Base-by-base conservation (phyloP, 2,329 filamentous ascomycete species). In the Aspergillus sp. region DNA sequence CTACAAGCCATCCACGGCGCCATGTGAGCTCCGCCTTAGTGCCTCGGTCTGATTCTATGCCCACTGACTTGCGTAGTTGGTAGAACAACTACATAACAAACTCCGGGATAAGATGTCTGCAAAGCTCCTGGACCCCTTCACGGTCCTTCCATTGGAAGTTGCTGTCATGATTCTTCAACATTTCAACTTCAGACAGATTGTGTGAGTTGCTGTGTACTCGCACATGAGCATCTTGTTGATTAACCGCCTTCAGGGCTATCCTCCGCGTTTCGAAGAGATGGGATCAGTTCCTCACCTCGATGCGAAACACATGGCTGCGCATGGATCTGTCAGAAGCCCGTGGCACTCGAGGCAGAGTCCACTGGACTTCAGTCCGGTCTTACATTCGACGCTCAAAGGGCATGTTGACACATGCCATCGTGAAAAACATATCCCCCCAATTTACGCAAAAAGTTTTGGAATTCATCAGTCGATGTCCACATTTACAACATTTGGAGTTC, bases 221-320 rank as follows among this genome's bases (percentile, higher is more conserved):
- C 7, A 7, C 2, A 25, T 7, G n/a, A n/a, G 17, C 23, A 30
- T 2, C 3, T 23, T 42, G 19, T 45, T 32, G 7, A 20, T 48
- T 51, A 17, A 53, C 41, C 9, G 30, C 17, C 13, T 10, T 44
- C 19, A 75, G 74, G 12, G 67, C 60, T 37, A 73, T 76, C 23
- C 69, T 78, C 41, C 71, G 76, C 6, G 80, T 83, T 2, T 82
- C 74, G 33, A 78, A 73, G 60, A 64, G 67, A 43, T 84, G 81
- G 81, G 66, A 71, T 9, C 62, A 59, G n/a, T 74, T 80, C 41
- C 66, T 83, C 10, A 63, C 62, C 7, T 73, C 72, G 3, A 60
- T 73, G 22, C 67, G 71, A 0, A 63, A 64, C 7, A 65, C 80
- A 1, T 81, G 80, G 77, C 67, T 65, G 49, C 62, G 76, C 49